These are phyloP conservation scores for Colletotrichum orbiculare DNA, from an alignment of 2,329 filamentous ascomycete species.

Conservation along the genomic window DNA sequence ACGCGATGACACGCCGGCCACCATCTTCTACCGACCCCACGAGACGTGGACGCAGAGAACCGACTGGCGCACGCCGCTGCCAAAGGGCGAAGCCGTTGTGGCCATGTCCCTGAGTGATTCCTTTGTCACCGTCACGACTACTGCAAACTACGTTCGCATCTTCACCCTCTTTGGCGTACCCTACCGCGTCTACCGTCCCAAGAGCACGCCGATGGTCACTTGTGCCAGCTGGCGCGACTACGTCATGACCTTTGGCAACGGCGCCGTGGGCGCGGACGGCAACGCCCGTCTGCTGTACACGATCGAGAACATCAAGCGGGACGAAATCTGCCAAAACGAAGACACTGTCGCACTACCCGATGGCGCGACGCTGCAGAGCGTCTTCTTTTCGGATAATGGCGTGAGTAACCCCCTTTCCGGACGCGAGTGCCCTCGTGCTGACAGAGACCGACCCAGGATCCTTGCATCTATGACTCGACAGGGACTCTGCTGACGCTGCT, in stretches of 20 bases:
- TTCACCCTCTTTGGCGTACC: conserved; percentile 95
- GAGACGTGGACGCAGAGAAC: conserved; percentile 93
- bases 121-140: conserved; percentile 90
- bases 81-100: conserved; percentile 84
- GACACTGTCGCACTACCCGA: conserved; percentile 88
- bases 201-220: conserved; percentile 88
- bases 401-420: conserved; percentile 58
- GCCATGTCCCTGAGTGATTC: conserved; percentile 92
- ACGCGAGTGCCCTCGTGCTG: not conserved
- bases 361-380: conserved; percentile 77
- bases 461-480: conserved; percentile 94
- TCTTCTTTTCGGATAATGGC: conserved; percentile 94
- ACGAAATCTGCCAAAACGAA: conserved; percentile 94
- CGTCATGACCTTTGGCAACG: conserved; percentile 95
- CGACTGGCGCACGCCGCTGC: conserved; percentile 92
- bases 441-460: conserved; percentile 68
- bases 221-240: conserved; percentile 97
- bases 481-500: conserved; percentile 88
- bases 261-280: conserved; percentile 83
- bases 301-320: conserved; percentile 92
- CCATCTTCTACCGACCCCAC: conserved; percentile 95
- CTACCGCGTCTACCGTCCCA: conserved; percentile 89
- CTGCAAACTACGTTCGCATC: conserved; percentile 87
- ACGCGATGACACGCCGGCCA: conserved; percentile 67
- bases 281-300: conserved; percentile 84